Evolutionary conservation across 495 filamentous ascomycete species (phyloP), one percentile per base, ranked within the genome.

Genomic region (Hyphodiscus hymeniophilus): DNA sequence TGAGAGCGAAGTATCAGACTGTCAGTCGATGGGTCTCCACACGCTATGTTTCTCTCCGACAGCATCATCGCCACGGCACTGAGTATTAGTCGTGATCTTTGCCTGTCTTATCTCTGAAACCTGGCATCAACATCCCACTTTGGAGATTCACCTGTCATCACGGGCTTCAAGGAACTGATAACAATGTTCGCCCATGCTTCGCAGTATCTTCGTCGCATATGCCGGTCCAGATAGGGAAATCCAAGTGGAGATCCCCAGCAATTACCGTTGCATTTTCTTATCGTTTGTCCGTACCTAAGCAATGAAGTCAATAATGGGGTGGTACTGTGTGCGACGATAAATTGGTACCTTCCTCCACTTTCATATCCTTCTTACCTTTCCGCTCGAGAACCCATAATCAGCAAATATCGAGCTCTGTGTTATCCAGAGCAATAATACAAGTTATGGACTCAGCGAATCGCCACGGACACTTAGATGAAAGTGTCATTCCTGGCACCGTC

Each of bases 401-500:
- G 26, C 26, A 28, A 28, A 5, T 28, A 5, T 10, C 26, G n/a
- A n/a, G n/a, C n/a, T n/a, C n/a, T n/a, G n/a, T n/a, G n/a, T n/a
- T n/a, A n/a, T n/a, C n/a, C n/a, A n/a, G n/a, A n/a, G n/a, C n/a
- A n/a, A n/a, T n/a, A n/a, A n/a, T n/a, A n/a, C n/a, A n/a, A n/a
- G n/a, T n/a, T n/a, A n/a, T n/a, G n/a, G n/a, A 15, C 8, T 17
- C 41, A 31, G 26, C 13, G 13, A 30, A 11, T 42, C 30, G 2
- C 17, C 45, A 48, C 28, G 42, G 35, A 10, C 28, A 50, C 26
- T 20, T 51, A 17, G 38, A 51, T 39, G 28, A 38, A 8, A 26
- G 26, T 15, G 52, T 33, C 28, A 54, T 61, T 21, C 59, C 61
- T 13, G 59, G 61, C 31, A 63, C 61, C 20, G 49, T 60, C 31